phyloP scores from a whole-genome alignment of 177 flowering plant species.

The Vitis hybrid region DNA sequence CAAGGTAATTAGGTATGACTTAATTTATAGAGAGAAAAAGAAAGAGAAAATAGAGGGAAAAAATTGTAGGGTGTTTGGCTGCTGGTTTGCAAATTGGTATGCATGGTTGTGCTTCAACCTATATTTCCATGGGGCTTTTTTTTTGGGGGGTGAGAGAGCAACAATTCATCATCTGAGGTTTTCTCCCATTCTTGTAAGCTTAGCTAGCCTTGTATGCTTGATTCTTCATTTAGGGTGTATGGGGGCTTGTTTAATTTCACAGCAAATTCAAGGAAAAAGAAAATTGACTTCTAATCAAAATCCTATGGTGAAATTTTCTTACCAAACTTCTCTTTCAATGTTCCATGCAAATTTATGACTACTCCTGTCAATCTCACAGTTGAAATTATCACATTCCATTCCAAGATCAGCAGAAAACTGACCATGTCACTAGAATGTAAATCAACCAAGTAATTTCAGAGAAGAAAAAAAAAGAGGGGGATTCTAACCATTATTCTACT shows the following conservation, averaged over 20 bases:
- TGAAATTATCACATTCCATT: not conserved
- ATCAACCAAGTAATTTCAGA: too few relatives aligned
- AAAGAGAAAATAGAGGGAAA: too few relatives aligned
- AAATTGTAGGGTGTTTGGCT: too few relatives aligned
- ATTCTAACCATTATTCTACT: too few relatives aligned
- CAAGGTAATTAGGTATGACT: constrained; percentile 25
- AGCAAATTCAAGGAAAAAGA: not conserved
- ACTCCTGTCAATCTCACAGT: not conserved
- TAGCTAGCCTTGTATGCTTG: not conserved
- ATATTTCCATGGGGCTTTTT: too few relatives aligned
- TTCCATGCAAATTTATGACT: not conserved
- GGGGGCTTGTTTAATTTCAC: not conserved
- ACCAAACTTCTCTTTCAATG: not conserved
- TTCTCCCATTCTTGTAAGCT: not conserved
- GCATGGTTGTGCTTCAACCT: too few relatives aligned
- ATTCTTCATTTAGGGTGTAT: not conserved
- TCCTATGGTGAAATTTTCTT: not conserved
- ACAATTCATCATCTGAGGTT: not conserved
- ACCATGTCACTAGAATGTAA: too few relatives aligned
- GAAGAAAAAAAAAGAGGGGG: too few relatives aligned
- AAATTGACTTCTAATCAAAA: constrained; percentile 1
- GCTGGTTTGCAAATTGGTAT: too few relatives aligned
- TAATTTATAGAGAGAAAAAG: not conserved
- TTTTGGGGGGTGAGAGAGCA: not conserved
- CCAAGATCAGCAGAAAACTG: too few relatives aligned